These are phyloP conservation scores for Tylopilus sp. DNA, from an alignment of 768 basidiomycete species.

Conservation along the genomic window DNA sequence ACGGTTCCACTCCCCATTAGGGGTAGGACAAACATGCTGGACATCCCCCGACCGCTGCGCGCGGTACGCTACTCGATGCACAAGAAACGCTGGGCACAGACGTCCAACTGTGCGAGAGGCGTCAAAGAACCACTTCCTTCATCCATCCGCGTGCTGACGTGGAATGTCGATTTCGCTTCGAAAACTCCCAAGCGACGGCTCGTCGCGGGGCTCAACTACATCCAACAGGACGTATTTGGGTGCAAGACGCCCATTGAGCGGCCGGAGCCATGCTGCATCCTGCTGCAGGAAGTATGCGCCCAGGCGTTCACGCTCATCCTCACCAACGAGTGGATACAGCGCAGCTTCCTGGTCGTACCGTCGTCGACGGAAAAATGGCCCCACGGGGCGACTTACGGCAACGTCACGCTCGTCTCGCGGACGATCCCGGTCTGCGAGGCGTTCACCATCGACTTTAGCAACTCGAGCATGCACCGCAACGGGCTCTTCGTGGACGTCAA, in stretches of 20 bases:
- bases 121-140: constrained; percentile 38
- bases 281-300: constrained; percentile 65
- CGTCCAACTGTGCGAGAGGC: constrained; percentile 34
- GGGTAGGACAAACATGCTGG: constrained; percentile 19
- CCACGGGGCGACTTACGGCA: constrained; percentile 50
- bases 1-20: constrained; percentile 14
- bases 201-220: constrained; percentile 46
- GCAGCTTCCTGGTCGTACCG: constrained; percentile 58
- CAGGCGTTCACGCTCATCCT: constrained; percentile 47
- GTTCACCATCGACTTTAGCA: constrained; percentile 50
- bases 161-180: constrained; percentile 62
- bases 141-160: constrained; percentile 57
- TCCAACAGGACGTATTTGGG: constrained; percentile 50
- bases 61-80: constrained; percentile 33
- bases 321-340: constrained; percentile 58
- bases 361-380: constrained; percentile 55
- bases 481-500: constrained; percentile 58
- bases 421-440: constrained; percentile 48
- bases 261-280: constrained; percentile 57
- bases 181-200: constrained; percentile 42
- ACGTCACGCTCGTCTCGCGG: constrained; percentile 64
- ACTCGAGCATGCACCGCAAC: constrained; percentile 49
- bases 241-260: constrained; percentile 40
- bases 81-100: constrained; percentile 32
- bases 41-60: constrained; percentile 27